A percentile compares a stretch with the other conserved stretches of the same genome.
These are phyloP conservation scores for Curvularia verruculosa DNA, from an alignment of 2,329 filamentous ascomycete species.

Conservation along the genomic window DNA sequence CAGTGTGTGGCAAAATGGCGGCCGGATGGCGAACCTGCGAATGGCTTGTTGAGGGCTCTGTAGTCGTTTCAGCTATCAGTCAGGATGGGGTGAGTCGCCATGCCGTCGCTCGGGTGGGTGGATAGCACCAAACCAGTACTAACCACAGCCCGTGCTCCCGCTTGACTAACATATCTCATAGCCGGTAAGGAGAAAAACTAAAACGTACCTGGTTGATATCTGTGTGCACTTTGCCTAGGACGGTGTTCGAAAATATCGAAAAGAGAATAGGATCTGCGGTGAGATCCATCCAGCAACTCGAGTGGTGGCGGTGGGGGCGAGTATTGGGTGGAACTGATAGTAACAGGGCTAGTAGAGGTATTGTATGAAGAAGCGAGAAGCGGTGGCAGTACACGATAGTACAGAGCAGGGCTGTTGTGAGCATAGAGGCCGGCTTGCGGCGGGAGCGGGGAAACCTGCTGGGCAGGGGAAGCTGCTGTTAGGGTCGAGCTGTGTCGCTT, in stretches of 20 bases:
- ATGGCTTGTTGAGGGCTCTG: slow-evolving; percentile 26
- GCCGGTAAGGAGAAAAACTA: slow-evolving; percentile 9
- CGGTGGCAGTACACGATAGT: slow-evolving; percentile 33
- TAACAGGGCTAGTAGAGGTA: slow-evolving; percentile 21
- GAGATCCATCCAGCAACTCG: slow-evolving; percentile 10
- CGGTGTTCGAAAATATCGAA: slow-evolving; percentile 27
- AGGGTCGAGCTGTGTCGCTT: slow-evolving; percentile 27
- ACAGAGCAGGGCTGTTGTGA: slow-evolving; percentile 27
- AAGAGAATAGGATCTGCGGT: slow-evolving; percentile 31
- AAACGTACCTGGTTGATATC: slow-evolving; percentile 28
- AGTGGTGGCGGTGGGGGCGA: slow-evolving; percentile 14
- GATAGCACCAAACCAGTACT: slow-evolving; percentile 15
- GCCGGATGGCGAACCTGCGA: slow-evolving; percentile 23
- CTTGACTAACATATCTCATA: slow-evolving; percentile 12
- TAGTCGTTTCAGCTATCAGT: slow-evolving; percentile 30
- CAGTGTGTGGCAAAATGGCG: slow-evolving; percentile 24
- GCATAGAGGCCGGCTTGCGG: slow-evolving; percentile 33
- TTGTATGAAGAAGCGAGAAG: slow-evolving; percentile 26
- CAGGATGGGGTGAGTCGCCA: slow-evolving; percentile 14
- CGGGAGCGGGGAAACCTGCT: slow-evolving; percentile 33
- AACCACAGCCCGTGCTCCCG: slow-evolving; percentile 14
- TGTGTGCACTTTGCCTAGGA: slow-evolving; percentile 14
- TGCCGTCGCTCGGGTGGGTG: slow-evolving; percentile 11
- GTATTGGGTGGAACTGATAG: slow-evolving; percentile 13
- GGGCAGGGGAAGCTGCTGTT: slow-evolving; percentile 17